Evolutionary conservation across 495 filamentous ascomycete species (phyloP).

Genomic region (Acidiella bohemica): DNA sequence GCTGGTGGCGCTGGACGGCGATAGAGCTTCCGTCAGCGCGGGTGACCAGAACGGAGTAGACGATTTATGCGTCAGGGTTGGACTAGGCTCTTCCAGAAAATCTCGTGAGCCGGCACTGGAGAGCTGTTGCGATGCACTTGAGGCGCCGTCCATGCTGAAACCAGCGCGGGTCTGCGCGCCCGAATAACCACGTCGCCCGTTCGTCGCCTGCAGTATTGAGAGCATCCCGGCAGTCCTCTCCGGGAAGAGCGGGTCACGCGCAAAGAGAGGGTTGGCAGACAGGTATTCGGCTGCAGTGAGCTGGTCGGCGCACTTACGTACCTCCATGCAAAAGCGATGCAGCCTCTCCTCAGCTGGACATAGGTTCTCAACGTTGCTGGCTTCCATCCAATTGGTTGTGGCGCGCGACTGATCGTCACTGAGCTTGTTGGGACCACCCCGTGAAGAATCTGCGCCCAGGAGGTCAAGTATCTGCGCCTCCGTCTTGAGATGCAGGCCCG

Average conservation of each 20-base stretch:
- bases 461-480: conserved; percentile 80
- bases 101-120: conserved; percentile 43
- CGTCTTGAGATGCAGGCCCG: conserved; percentile 63
- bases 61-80: conserved; percentile 62
- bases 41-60: conserved; percentile 81
- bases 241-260: conserved; percentile 40
- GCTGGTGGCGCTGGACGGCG: conserved; percentile 28
- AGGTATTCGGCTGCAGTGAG: conserved; percentile 78
- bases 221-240: background rate
- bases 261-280: conserved; percentile 84
- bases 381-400: conserved; percentile 70
- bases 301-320: conserved; percentile 75
- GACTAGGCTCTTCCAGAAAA: conserved; percentile 52
- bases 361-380: conserved; percentile 78
- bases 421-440: conserved; percentile 85
- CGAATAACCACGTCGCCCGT: conserved; percentile 28
- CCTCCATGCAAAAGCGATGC: conserved; percentile 83
- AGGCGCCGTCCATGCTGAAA: conserved; percentile 12
- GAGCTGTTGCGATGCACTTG: conserved; percentile 8
- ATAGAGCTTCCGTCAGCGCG: conserved; percentile 45
- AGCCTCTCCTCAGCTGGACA: conserved; percentile 93
- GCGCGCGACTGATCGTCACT: conserved; percentile 91
- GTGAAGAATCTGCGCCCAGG: conserved; percentile 66
- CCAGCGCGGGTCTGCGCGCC: conserved; percentile 4
- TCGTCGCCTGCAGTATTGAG: conserved; percentile 59